Base-by-base conservation (phyloP, 306 rosid genomes). In the cucumber (Cucumis sativus) region DNA sequence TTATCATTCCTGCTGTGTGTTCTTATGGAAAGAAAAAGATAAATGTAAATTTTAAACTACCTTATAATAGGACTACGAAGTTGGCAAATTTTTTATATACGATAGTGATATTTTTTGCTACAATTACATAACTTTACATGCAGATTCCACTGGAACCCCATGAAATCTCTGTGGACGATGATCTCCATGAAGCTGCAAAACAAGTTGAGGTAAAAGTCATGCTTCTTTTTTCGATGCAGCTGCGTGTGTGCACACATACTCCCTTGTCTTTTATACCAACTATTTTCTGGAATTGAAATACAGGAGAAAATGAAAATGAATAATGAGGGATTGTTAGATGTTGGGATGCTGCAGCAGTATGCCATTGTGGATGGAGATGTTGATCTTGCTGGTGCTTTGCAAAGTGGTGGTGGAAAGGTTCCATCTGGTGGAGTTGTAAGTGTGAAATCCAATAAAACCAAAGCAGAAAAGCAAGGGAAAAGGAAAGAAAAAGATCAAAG, bases 71-170 rank as follows among this genome's bases (percentile, higher is more conserved):
- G 0, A 28, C 67, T 28, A 62, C 64, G 11, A 57, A 21, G 63
- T 4, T 25, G 4, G 4, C 6, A 66, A 66, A 4, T 18, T 18
- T 41, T 68, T 37, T 18, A 9, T 2, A 14, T 41, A 37, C 15
- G 10, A 18, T n/a, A 10, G 25, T 20, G 54, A 39, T 67, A 41
- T 40, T 23, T 68, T 2, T 41, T 66, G 52, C 33, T 56, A 56
- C 69, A 33, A 17, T 17, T 33, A 33, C 66, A 11, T 12, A 56
- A 76, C 84, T 78, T 61, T 81, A 56, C 56, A 39, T 64, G 54
- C 85, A 93, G 98, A 86, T 84, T 83, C 83, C 70, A 28, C 83
- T 90, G 88, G 89, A 91, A 85, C 97, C 98, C 51, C 96, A 86
- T 60, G 82, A 84, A n/a, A 81, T 90, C 77, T 85, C 96, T 33